A percentile compares a stretch with the other conserved stretches of the same genome.
Conservation (phyloP, 1,284 basidiomycete genomes). For the Ustilago crameri region DNA sequence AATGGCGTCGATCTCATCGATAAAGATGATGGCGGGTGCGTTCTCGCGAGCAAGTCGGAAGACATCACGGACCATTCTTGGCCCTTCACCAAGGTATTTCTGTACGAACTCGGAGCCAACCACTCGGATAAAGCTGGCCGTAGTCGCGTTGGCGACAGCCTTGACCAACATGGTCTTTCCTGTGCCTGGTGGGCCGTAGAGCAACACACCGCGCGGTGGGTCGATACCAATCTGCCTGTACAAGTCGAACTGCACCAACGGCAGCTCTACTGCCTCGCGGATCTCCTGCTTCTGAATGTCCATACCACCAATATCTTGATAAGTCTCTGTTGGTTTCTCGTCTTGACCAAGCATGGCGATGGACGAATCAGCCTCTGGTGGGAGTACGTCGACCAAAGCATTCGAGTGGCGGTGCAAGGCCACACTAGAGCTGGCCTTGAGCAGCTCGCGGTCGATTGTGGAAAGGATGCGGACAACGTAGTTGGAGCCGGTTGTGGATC, state of each 20-base stretch:
- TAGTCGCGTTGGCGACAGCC: constrained; percentile 96
- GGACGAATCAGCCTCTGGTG: constrained; percentile 96
- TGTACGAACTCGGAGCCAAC: constrained; percentile 99
- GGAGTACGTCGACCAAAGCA: constrained; percentile 96
- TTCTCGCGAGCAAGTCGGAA: constrained; percentile 98
- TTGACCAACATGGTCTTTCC: constrained; percentile 99
- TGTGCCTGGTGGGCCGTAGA: constrained; percentile 95
- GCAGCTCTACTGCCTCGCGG: constrained; percentile 96
- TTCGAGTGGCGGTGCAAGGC: constrained; percentile 98
- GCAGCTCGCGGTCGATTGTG: constrained; percentile 93
- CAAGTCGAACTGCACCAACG: constrained; percentile 90
- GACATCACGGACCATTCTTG: constrained; percentile 99
- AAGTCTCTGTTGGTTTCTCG: constrained; percentile 75
- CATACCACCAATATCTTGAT: constrained; percentile 85
- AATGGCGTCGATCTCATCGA: constrained; percentile 99
- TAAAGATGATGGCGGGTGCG: constrained; percentile 97
- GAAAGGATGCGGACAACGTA: constrained; percentile 98
- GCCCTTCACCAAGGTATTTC: constrained; percentile 98
- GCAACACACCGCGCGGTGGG: constrained; percentile 87
- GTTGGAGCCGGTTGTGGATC: constrained; percentile 96
- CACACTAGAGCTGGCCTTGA: constrained; percentile 96
- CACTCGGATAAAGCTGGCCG: constrained; percentile 96
- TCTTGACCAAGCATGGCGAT: constrained; percentile 79
- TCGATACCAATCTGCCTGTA: constrained; percentile 99
- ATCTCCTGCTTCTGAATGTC: constrained; percentile 99